phyloP scores from a whole-genome alignment of 192 early-diverging fungal genomes.

The Rhizoclosmatium globosum region DNA sequence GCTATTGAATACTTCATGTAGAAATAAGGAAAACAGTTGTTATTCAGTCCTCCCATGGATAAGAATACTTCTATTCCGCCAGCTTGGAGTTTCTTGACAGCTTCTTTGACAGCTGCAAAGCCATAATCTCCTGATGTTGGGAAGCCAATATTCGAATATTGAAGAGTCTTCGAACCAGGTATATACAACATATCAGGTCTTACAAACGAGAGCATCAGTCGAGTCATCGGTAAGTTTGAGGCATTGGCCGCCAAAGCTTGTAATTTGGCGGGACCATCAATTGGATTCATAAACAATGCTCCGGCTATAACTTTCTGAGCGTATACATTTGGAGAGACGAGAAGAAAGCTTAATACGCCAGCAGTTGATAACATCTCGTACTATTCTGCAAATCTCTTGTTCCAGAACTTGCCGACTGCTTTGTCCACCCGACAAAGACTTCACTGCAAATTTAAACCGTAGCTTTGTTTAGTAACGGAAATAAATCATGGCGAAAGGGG shows the following conservation, averaged over 20 bases:
- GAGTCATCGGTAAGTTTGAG: conserved; percentile 8
- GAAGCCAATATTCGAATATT: not conserved
- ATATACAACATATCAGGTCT: conserved; percentile 27
- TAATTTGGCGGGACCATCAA: conserved; percentile 19
- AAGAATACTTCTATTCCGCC: conserved; percentile 26
- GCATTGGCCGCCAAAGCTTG: conserved; percentile 24
- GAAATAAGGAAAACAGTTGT: conserved; percentile 28
- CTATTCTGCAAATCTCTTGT: too few relatives aligned
- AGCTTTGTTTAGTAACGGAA: too few relatives aligned
- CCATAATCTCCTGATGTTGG: conserved; percentile 11
- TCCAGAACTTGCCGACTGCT: too few relatives aligned
- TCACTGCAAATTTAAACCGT: too few relatives aligned
- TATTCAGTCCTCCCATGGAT: conserved; percentile 9
- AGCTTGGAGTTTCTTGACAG: not conserved
- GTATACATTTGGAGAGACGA: too few relatives aligned
- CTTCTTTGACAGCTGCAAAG: conserved; percentile 19
- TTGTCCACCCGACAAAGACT: too few relatives aligned
- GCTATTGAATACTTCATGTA: conserved; percentile 32
- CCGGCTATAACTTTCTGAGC: conserved; percentile 7
- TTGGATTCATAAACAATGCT: conserved; percentile 12
- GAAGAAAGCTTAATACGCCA: too few relatives aligned
- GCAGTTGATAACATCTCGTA: too few relatives aligned
- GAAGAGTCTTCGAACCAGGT: not conserved
- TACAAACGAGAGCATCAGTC: conserved; percentile 22
- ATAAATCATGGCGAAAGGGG: too few relatives aligned